A percentile compares a stretch with the other conserved stretches of the same genome.
phyloP scores from a whole-genome alignment of 1,284 basidiomycete genomes.

The Pyrrhoderma lamaoense region DNA sequence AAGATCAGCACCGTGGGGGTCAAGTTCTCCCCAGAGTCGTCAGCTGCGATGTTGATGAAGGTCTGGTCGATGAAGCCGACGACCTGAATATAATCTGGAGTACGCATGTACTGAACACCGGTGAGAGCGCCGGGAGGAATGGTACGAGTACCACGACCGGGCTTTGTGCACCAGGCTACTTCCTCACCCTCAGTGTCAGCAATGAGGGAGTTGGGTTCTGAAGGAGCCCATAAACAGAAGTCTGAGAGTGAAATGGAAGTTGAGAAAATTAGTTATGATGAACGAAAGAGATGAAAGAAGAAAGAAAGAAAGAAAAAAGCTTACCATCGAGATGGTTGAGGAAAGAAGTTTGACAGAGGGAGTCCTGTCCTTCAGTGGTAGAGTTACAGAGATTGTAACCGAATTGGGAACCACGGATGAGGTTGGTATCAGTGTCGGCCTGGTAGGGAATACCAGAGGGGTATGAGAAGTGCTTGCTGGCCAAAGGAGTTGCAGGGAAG shows the following conservation, averaged over 20 bases:
- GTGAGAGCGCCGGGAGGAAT: slow-evolving; percentile 57
- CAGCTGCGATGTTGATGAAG: slow-evolving; percentile 41
- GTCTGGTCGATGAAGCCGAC: slow-evolving; percentile 58
- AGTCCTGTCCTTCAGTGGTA: slow-evolving; percentile 37
- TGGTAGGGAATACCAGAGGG: slow-evolving; percentile 33
- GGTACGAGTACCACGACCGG: slow-evolving; percentile 54
- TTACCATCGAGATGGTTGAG: slow-evolving; percentile 47
- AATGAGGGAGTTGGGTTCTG: slow-evolving; percentile 40
- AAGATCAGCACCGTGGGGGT: slow-evolving; percentile 52
- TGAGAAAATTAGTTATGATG: no score
- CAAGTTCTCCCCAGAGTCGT: slow-evolving; percentile 63
- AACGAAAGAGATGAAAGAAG: not conserved
- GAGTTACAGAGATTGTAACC: slow-evolving; percentile 44
- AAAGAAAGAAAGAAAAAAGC: slow-evolving; percentile 15
- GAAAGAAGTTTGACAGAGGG: slow-evolving; percentile 45
- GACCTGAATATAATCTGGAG: slow-evolving; percentile 59
- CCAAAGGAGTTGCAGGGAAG: slow-evolving; percentile 44
- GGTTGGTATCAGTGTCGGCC: slow-evolving; percentile 20
- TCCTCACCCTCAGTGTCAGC: slow-evolving; percentile 60
- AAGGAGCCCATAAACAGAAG: slow-evolving; percentile 60
- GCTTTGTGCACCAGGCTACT: slow-evolving; percentile 70
- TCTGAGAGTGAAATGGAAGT: slow-evolving; percentile 29
- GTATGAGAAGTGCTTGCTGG: slow-evolving; percentile 44
- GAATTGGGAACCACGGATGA: slow-evolving; percentile 32
- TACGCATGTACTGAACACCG: slow-evolving; percentile 60